These are phyloP conservation scores for Solanum appendiculatum DNA, from an alignment of 257 asterid species.

Conservation along the genomic window DNA sequence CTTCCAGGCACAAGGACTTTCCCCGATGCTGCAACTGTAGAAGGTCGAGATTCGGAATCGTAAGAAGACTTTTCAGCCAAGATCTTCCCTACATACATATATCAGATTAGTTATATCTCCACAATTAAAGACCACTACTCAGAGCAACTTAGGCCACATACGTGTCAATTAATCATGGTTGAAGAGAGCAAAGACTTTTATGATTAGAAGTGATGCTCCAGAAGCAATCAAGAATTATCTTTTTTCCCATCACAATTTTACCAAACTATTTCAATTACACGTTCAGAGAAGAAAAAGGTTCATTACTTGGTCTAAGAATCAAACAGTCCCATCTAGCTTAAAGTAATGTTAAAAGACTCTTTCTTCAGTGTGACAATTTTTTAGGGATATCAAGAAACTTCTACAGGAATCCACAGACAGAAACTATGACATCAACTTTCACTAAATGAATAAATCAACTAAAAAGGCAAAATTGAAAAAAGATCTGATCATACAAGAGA, in stretches of 20 bases:
- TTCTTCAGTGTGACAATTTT: background rate
- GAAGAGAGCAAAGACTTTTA: background rate
- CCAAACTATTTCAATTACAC: background rate
- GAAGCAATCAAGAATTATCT: background rate
- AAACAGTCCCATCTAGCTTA: background rate
- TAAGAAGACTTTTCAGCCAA: constrained; percentile 41
- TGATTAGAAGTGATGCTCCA: background rate
- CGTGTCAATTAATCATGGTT: background rate
- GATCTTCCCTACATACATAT: constrained; percentile 55
- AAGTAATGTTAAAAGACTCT: background rate
- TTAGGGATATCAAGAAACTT: background rate
- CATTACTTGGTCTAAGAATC: background rate
- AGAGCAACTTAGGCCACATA: background rate
- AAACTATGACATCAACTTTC: background rate
- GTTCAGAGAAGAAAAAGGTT: background rate
- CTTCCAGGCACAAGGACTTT: constrained; percentile 82
- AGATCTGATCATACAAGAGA: background rate
- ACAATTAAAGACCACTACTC: background rate
- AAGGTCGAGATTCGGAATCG: constrained; percentile 44
- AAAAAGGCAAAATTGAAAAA: background rate
- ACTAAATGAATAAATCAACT: background rate
- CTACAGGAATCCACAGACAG: background rate
- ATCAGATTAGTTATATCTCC: constrained; percentile 9
- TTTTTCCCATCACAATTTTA: background rate
- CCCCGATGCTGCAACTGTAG: constrained; percentile 53